These are phyloP conservation scores for Physcomitrellopsis africana DNA, from an alignment of 225 moss, liverwort and hornwort species.

Conservation along the genomic window DNA sequence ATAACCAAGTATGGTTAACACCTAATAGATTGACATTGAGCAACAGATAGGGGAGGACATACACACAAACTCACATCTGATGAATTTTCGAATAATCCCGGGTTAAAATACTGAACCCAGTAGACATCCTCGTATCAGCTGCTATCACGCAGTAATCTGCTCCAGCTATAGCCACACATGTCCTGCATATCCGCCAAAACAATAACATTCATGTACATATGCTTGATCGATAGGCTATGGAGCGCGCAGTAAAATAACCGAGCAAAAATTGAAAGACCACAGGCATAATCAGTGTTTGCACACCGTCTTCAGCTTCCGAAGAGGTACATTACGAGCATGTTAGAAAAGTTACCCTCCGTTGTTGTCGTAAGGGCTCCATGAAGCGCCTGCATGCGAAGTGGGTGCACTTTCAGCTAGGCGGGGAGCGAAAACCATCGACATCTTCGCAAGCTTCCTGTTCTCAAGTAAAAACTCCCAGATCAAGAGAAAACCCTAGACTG, in stretches of 20 bases:
- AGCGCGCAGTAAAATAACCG: background rate
- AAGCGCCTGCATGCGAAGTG: slow-evolving; percentile 36
- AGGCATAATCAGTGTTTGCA: background rate
- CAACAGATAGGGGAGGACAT: background rate
- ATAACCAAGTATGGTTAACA: background rate
- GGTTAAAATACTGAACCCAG: slow-evolving; percentile 85
- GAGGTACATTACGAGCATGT: background rate
- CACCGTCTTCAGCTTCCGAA: background rate
- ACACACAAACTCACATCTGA: slow-evolving; percentile 51
- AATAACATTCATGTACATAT: slow-evolving; percentile 13
- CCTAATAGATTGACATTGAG: background rate
- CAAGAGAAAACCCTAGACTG: background rate
- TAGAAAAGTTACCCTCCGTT: slow-evolving; percentile 45
- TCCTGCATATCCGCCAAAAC: slow-evolving; percentile 41
- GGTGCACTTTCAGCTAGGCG: slow-evolving; percentile 28
- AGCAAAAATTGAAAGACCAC: background rate
- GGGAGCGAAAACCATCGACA: slow-evolving; percentile 50
- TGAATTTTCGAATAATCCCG: slow-evolving; percentile 82
- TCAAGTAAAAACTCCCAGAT: background rate
- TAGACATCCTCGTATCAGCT: slow-evolving; percentile 90
- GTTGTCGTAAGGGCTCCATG: slow-evolving; percentile 58
- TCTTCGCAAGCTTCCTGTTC: slow-evolving; percentile 12
- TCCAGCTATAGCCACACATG: slow-evolving; percentile 86
- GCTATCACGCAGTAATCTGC: slow-evolving; percentile 83
- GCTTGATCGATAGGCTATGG: background rate